Conservation (phyloP, 495 filamentous ascomycete genomes). For the Emericellopsis terricola region DNA sequence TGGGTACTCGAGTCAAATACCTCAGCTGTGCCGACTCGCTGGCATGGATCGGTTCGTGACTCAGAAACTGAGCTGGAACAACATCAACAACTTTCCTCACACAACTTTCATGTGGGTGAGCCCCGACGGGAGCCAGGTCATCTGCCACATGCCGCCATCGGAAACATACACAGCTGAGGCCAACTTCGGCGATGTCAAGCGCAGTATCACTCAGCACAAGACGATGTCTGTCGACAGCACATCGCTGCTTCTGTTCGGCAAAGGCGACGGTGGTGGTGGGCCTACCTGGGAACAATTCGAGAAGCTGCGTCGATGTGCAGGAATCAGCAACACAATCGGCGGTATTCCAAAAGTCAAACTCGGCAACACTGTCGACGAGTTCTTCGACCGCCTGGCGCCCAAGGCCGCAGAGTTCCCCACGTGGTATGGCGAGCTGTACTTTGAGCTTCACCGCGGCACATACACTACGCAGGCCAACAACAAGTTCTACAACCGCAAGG, state of each 20-base stretch:
- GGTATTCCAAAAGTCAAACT: constrained; percentile 72
- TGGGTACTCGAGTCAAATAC: constrained; percentile 86
- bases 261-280: constrained; percentile 89
- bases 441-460: constrained; percentile 88
- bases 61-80: constrained; percentile 85
- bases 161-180: constrained; percentile 92
- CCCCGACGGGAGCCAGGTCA: constrained; percentile 84
- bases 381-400: constrained; percentile 68
- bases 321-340: constrained; percentile 75
- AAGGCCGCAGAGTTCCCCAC: constrained; percentile 70
- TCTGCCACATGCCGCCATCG: constrained; percentile 90
- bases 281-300: constrained; percentile 89
- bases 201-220: constrained; percentile 85
- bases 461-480: constrained; percentile 97
- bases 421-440: constrained; percentile 97
- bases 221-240: constrained; percentile 81
- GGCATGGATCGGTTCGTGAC: constrained; percentile 96
- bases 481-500: constrained; percentile 78
- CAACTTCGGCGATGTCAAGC: constrained; percentile 86
- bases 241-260: constrained; percentile 81
- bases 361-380: constrained; percentile 89
- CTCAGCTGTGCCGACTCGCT: constrained; percentile 76
- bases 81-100: constrained; percentile 97
- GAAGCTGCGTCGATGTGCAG: constrained; percentile 87
- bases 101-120: constrained; percentile 98